These are phyloP conservation scores for Fusarium haematococcum DNA, from an alignment of 2,329 filamentous ascomycete genomes.

Conservation along the genomic window DNA sequence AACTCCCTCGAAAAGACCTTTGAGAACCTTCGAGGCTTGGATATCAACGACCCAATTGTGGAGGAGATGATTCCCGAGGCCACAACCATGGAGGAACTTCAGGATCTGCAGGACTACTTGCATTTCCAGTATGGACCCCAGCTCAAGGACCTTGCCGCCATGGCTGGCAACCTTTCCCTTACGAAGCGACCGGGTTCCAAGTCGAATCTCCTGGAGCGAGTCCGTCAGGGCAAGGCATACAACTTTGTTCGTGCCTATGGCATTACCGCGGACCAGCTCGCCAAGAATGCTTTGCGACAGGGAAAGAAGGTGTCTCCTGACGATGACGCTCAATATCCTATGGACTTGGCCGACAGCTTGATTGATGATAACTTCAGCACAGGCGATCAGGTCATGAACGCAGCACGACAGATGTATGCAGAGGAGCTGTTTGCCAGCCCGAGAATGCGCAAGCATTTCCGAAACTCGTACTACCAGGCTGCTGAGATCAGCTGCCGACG, in stretches of 20 bases:
- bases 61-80: slow-evolving; percentile 85
- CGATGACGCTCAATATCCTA: slow-evolving; percentile 81
- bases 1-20: slow-evolving; percentile 85
- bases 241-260: slow-evolving; percentile 89
- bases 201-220: slow-evolving; percentile 83
- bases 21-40: slow-evolving; percentile 74
- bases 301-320: slow-evolving; percentile 86
- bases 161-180: slow-evolving; percentile 72
- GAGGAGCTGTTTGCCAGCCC: slow-evolving; percentile 92
- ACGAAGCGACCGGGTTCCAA: slow-evolving; percentile 86
- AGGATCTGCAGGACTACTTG: slow-evolving; percentile 95
- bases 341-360: slow-evolving; percentile 87
- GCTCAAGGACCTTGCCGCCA: slow-evolving; percentile 80
- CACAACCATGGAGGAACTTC: slow-evolving; percentile 91
- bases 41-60: slow-evolving; percentile 78
- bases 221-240: slow-evolving; percentile 83
- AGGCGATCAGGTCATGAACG: slow-evolving; percentile 78
- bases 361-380: slow-evolving; percentile 80
- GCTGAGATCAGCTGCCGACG: slow-evolving; percentile 88
- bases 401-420: slow-evolving; percentile 87
- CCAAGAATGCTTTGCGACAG: slow-evolving; percentile 84
- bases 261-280: slow-evolving; percentile 88
- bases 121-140: slow-evolving; percentile 92
- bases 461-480: slow-evolving; percentile 84
- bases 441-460: slow-evolving; percentile 87